Base-by-base conservation (phyloP, 768 basidiomycete genomes). In the Lentinula lateritia region DNA sequence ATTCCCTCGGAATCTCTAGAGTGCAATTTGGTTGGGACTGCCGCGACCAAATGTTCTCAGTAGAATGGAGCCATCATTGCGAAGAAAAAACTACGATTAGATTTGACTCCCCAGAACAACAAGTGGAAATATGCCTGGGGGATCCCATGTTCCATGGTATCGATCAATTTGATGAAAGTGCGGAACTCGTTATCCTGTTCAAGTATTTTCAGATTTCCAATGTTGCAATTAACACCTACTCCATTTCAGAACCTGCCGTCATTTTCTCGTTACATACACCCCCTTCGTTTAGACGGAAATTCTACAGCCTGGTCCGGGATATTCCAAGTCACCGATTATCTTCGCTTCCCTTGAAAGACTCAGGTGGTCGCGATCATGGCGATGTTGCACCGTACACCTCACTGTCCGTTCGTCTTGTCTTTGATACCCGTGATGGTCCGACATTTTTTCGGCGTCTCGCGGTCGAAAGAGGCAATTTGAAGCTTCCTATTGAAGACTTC, bases 11-110 rank as follows among this genome's bases (percentile, higher is more conserved):
- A 28, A 66, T 86, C 52, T 63, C 62, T 5, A 66, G 70, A 5
- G 62, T 88, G 34, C 85, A 87, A 64, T 86, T 86, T 63, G 82
- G 84, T 9, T 85, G 84, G 86, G 74, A 78, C 66, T 87, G 86
- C 62, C 77, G 85, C 15, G 84, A 86, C 66, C 69, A 73, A 6
- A 74, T 77, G 0, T 80, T 82, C 63, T 89, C 87, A 12, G 69
- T 81, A 52, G 86, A 89, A 70, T 85, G 80, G 77, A 82, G 83
- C 69, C 70, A 73, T 28, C 16, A 45, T 7, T 73, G 70, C 1
- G 28, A 28, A 28, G 3, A 3, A 28, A 28, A 28, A 28, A 28
- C 28, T 3, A 28, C 28, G 28, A 28, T 28, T 3, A 28, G 3
- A 28, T 28, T 28, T 28, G 28, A 28, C 3, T 3, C 3, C 28